phyloP scores from a whole-genome alignment of 2,329 filamentous ascomycete species.

The Ophiocordyceps unilateralis region DNA sequence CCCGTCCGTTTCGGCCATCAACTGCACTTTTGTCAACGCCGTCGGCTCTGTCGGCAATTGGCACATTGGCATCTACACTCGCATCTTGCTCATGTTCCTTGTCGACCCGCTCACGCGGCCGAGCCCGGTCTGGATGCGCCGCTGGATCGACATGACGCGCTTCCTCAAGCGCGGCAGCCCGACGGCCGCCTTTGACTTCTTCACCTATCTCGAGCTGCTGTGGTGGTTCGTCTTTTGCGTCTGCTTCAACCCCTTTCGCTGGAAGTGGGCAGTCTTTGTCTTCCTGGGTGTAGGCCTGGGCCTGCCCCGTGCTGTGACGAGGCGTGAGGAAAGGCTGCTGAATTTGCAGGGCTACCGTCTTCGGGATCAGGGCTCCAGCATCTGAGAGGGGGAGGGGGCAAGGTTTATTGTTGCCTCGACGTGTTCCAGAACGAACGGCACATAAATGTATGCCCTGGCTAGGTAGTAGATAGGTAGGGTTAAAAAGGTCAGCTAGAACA shows the following conservation, averaged over 20 bases:
- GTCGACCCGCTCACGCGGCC: slow-evolving; percentile 62
- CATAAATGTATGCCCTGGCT: background rate
- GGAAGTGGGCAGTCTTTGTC: slow-evolving; percentile 80
- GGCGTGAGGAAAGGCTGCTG: slow-evolving; percentile 44
- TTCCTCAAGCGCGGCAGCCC: slow-evolving; percentile 53
- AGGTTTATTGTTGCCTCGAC: background rate
- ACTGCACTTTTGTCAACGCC: slow-evolving; percentile 64
- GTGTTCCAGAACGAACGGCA: background rate
- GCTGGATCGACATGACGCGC: slow-evolving; percentile 74
- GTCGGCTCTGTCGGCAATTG: slow-evolving; percentile 75
- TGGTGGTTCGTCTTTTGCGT: slow-evolving; percentile 79
- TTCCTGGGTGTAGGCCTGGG: slow-evolving; percentile 56
- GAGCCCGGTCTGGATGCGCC: slow-evolving; percentile 56
- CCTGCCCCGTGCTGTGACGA: slow-evolving; percentile 49
- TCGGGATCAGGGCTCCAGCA: background rate
- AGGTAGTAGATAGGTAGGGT: background rate
- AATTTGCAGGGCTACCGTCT: slow-evolving; percentile 13
- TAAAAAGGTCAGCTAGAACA: background rate
- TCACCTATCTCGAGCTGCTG: slow-evolving; percentile 68
- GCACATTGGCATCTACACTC: slow-evolving; percentile 80
- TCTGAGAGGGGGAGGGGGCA: background rate
- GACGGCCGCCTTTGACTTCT: slow-evolving; percentile 70
- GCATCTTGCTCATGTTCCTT: slow-evolving; percentile 74
- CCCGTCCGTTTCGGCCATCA: slow-evolving; percentile 60
- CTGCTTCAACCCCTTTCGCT: slow-evolving; percentile 66